Evolutionary conservation across 345 rosid genomes (phyloP), one percentile per base, ranked within the genome.

Genomic region (Conringia planisiliqua): DNA sequence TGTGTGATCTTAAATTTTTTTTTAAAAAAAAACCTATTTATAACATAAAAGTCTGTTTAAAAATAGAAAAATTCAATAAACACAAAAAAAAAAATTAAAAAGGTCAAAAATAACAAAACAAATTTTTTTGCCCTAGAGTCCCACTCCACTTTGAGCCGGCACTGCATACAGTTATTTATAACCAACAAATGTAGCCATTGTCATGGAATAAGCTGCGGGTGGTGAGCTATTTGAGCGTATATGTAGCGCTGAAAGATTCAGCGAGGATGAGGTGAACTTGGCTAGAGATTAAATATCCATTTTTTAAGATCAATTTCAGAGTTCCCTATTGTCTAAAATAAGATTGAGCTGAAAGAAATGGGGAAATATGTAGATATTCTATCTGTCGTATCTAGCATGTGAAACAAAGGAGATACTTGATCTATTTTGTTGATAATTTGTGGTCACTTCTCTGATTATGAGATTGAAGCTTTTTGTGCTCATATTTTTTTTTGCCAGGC

Each of bases 171-270:
- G n/a, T n/a, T n/a, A n/a, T n/a, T n/a, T n/a, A n/a, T n/a, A n/a
- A n/a, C n/a, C n/a, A n/a, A n/a, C n/a, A n/a, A n/a, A n/a, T n/a
- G n/a, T n/a, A n/a, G n/a, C n/a, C n/a, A n/a, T 87, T 74, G 85
- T 75, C 48, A 87, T 85, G 89, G 91, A 87, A n/a, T 87, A 85
- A 71, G 91, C 91, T 22, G 87, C 87, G 11, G 89, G 88, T 4
- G 91, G 91, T 24, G 91, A 85, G n/a, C n/a, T n/a, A n/a, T n/a
- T n/a, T n/a, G n/a, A n/a, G n/a, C n/a, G n/a, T 29, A 85, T 85
- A 18, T 85, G 89, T 57, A 82, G 60, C 55, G 86, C 86, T 47
- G 89, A 86, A 72, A 78, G 91, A 65, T 85, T 87, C 70, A 87
- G 87, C 14, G 91, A 87, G 69, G 91, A 85, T 22, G 91, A 87